Conservation (phyloP, 1,284 basidiomycete genomes). For the Ustilago vetiveriae region DNA sequence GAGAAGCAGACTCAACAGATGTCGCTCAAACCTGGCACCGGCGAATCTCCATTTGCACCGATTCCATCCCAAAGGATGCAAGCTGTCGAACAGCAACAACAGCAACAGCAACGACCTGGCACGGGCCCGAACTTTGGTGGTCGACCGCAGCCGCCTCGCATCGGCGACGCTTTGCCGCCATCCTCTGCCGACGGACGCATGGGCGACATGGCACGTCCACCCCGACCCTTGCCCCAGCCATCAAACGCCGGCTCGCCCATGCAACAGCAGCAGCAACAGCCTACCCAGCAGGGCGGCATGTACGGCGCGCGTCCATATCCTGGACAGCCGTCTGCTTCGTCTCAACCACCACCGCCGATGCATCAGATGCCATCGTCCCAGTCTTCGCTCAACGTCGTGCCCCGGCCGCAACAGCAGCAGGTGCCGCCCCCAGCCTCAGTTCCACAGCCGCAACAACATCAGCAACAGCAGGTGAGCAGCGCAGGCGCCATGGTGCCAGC, state of each 20-base stretch:
- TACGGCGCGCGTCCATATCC: constrained; percentile 38
- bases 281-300: constrained; percentile 10
- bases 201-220: constrained; percentile 42
- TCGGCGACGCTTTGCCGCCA: constrained; percentile 17
- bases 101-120: constrained; percentile 28
- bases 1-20: constrained; percentile 60
- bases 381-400: constrained; percentile 8
- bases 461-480: constrained; percentile 1
- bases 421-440: constrained; percentile 4
- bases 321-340: constrained; percentile 3
- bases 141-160: constrained; percentile 30
- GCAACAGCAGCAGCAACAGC: constrained; percentile 37
- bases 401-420: constrained; percentile 11
- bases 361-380: constrained; percentile 24
- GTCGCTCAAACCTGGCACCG: constrained; percentile 29
- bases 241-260: constrained; percentile 20
- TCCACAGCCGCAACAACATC: constrained; percentile 16
- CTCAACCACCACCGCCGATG: constrained; percentile 11
- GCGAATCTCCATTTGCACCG: constrained; percentile 9
- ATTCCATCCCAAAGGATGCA: constrained; percentile 30
- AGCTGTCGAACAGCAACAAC: constrained; percentile 22
- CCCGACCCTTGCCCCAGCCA: constrained; percentile 47
- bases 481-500: constrained; percentile 15
- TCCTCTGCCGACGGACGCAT: constrained; percentile 19
- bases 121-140: constrained; percentile 30